These are phyloP conservation scores for Starmerella davenportii DNA, from an alignment of 805 yeast genomes.

Conservation along the genomic window DNA sequence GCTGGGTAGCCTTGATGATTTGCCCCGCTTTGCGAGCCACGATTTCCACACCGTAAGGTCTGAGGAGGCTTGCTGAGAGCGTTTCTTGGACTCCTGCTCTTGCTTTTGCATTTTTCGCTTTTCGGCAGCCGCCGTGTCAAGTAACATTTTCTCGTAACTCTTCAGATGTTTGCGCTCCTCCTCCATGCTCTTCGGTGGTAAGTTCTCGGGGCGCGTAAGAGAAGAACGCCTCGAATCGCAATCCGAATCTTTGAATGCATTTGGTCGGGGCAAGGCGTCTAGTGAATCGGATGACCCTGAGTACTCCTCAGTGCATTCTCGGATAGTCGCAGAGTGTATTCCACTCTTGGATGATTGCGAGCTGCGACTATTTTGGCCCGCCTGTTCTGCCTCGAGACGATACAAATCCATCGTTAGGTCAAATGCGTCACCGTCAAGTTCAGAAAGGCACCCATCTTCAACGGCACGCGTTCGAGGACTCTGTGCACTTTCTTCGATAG, in stretches of 20 bases:
- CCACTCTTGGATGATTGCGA: no score
- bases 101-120: slow-evolving; percentile 22
- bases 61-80: slow-evolving; percentile 12
- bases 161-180: slow-evolving; percentile 39
- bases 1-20: slow-evolving; percentile 22
- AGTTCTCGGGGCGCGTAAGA: slow-evolving; percentile 41
- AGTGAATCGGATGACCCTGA: no score
- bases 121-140: slow-evolving; percentile 23
- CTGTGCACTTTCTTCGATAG: no score
- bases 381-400: slow-evolving; percentile 5
- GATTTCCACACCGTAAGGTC: slow-evolving; percentile 26
- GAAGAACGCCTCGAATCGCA: slow-evolving; percentile 21
- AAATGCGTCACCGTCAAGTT: slow-evolving; percentile 23
- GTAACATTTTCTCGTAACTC: slow-evolving; percentile 32
- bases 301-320: no score
- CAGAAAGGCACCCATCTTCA: neutral
- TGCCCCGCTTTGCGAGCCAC: slow-evolving; percentile 21
- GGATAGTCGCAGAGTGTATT: no score
- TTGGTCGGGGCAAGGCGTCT: no score
- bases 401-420: slow-evolving; percentile 21
- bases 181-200: slow-evolving; percentile 43
- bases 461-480: neutral
- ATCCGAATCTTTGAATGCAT: neutral
- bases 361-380: no score
- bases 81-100: slow-evolving; percentile 13